These are phyloP conservation scores for Aspergillus sp. DNA, from an alignment of 2,329 filamentous ascomycete genomes.

Conservation along the genomic window DNA sequence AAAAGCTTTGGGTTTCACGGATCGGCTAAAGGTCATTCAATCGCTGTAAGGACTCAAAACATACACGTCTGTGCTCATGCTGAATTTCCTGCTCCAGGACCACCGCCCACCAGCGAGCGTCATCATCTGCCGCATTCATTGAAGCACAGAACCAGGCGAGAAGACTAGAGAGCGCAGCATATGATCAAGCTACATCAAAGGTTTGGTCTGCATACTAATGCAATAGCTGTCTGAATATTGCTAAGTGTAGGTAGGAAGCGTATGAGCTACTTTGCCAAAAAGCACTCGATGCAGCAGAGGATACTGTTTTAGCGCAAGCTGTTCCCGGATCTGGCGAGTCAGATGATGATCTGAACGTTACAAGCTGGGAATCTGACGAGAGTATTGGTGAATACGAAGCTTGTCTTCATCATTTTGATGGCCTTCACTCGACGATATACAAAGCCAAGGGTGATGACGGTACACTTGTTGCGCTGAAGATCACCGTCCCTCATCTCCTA, in stretches of 20 bases:
- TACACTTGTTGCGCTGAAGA: constrained; percentile 73
- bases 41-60: constrained; percentile 57
- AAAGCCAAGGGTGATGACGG: constrained; percentile 58
- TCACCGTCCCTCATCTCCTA: constrained; percentile 75
- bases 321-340: constrained; percentile 28
- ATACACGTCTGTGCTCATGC: background rate
- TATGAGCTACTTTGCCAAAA: constrained; percentile 52
- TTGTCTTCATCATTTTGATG: constrained; percentile 63
- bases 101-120: constrained; percentile 52
- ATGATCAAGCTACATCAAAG: constrained; percentile 42
- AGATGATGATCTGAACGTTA: constrained; percentile 27
- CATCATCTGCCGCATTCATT: constrained; percentile 49
- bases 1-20: constrained; percentile 58
- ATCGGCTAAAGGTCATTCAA: constrained; percentile 67
- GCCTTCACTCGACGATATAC: constrained; percentile 84
- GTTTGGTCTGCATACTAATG: constrained; percentile 26
- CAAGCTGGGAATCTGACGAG: constrained; percentile 38
- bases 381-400: constrained; percentile 60
- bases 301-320: constrained; percentile 23
- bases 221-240: background rate
- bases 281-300: constrained; percentile 40
- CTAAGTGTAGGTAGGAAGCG: constrained; percentile 56
- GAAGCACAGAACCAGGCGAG: constrained; percentile 65
- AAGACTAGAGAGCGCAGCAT: constrained; percentile 60
- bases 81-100: constrained; percentile 44